A percentile compares a stretch with the other conserved stretches of the same genome.
These are phyloP conservation scores for Rhazya stricta DNA, from an alignment of 257 asterid species.

Conservation along the genomic window DNA sequence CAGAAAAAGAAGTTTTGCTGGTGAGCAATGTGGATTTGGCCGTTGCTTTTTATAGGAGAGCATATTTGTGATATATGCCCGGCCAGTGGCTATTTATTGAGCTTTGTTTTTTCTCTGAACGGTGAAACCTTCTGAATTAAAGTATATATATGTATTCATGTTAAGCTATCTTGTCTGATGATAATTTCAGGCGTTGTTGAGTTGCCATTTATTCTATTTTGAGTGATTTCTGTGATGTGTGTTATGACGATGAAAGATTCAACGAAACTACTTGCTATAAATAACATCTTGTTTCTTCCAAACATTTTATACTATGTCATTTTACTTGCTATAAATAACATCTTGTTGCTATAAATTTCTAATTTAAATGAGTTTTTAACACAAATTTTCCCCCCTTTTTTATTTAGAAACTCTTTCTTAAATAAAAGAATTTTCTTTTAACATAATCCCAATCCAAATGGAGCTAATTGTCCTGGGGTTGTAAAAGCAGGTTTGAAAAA, in stretches of 20 bases:
- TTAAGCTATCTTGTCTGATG: not conserved
- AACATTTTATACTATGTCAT: too few species aligned
- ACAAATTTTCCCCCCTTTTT: too few species aligned
- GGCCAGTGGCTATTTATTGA: not conserved
- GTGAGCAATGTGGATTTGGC: conserved; percentile 33
- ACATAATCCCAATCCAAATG: too few species aligned
- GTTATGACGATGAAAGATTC: not conserved
- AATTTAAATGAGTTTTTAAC: not conserved
- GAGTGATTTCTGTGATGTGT: not conserved
- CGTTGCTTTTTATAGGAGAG: not conserved
- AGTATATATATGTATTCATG: not conserved
- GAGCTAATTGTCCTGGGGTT: too few species aligned
- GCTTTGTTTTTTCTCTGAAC: not conserved
- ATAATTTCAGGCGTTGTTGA: not conserved
- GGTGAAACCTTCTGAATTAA: not conserved
- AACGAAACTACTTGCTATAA: not conserved
- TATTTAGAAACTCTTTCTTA: too few species aligned
- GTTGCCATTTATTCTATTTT: not conserved
- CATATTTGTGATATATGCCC: not conserved
- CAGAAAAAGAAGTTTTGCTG: conserved; percentile 89
- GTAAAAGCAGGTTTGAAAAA: too few species aligned
- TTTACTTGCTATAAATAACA: too few species aligned
- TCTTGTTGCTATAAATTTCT: not conserved
- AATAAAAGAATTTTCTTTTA: too few species aligned
- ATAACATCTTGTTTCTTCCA: not conserved